Percentiles rank a stretch among this genome's conserved stretches.
Evolutionary conservation across 306 rosid genomes (phyloP).

Genomic region (Gillenia trifoliata): DNA sequence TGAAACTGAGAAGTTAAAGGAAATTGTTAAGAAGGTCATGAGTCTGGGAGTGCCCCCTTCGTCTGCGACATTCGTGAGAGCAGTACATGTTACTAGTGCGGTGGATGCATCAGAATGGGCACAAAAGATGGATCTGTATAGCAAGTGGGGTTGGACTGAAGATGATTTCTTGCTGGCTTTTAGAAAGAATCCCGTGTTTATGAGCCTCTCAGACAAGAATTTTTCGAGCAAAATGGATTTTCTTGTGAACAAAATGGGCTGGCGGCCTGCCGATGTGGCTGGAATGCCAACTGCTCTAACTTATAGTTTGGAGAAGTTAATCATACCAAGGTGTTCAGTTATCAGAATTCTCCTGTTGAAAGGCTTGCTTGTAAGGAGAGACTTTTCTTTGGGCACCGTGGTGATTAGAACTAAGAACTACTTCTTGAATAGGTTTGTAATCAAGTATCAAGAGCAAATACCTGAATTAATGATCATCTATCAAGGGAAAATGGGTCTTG

Average conservation of each 20-base stretch:
- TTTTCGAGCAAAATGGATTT: background rate
- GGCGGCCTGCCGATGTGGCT: slow-evolving; percentile 11
- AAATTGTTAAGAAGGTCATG: slow-evolving; percentile 1
- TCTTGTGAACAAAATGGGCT: too few relatives aligned
- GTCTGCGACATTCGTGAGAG: slow-evolving; percentile 7
- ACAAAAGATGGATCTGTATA: slow-evolving; percentile 13
- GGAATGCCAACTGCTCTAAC: background rate
- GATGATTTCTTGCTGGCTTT: slow-evolving; percentile 24
- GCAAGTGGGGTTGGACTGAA: slow-evolving; percentile 32
- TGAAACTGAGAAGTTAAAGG: too few relatives aligned
- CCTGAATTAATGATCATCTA: background rate
- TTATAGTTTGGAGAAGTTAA: slow-evolving; percentile 27
- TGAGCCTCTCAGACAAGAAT: slow-evolving; percentile 17
- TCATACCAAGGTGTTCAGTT: slow-evolving; percentile 39
- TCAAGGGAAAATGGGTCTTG: background rate
- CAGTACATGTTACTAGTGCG: slow-evolving; percentile 16
- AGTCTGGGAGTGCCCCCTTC: slow-evolving; percentile 23
- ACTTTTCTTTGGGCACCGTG: background rate
- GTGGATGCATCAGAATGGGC: slow-evolving; percentile 6
- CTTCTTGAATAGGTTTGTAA: too few relatives aligned
- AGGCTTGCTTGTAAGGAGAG: background rate
- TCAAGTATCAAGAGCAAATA: background rate
- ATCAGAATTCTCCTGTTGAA: slow-evolving; percentile 3
- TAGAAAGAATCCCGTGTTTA: slow-evolving; percentile 18
- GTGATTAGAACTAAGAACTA: background rate